Evolutionary conservation across 2,329 filamentous ascomycete genomes (phyloP), one percentile per base, ranked within the genome.

Genomic region (Plenodomus biglobosus): DNA sequence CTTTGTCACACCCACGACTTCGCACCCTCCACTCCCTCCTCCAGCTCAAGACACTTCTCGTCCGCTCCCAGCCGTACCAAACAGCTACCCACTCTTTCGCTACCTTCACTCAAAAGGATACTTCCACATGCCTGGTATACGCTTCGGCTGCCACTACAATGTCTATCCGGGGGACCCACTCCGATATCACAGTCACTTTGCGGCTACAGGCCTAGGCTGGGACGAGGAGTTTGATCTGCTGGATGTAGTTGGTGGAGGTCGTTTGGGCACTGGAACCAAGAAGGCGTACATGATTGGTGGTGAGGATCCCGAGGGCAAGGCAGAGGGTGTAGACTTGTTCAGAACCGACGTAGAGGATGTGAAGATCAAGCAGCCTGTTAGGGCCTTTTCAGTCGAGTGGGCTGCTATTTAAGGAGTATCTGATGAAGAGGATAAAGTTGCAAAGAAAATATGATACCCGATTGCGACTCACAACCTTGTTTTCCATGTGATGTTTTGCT

Each of bases 121-220:
- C 74, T 97, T 87, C 75, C 85, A 94, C 65, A 92, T 91, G 45
- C 94, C 94, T 1, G 94, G 94, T 8, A 80, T 99, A 43, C 88
- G 94, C 20, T 99, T 99, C 65, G 94, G 94, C 20, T 95, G 92
- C 62, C 85, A 94, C 65, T 96, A 95, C 73, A 90, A 91, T 59
- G 90, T 95, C 4, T 99, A 99, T 64, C 94, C 94, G 0, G 94
- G 94, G 38, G 94, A 99, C 69, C 91, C 94, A 1, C 78, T 99
- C 42, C 86, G 94, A 10, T 99, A 95, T 70, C 94, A 99, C 72
- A 94, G 90, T 38, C 94, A 99, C 71, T 97, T 96, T 70, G 81
- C 96, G 61, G 89, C 87, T 7, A 87, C 86, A n/a, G 85, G 88
- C 24, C 84, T 88, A 60, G 84, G 79, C n/a, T 97, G 91, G 90